Base-by-base conservation (phyloP, 306 rosid genomes). In the Morella rubra region DNA sequence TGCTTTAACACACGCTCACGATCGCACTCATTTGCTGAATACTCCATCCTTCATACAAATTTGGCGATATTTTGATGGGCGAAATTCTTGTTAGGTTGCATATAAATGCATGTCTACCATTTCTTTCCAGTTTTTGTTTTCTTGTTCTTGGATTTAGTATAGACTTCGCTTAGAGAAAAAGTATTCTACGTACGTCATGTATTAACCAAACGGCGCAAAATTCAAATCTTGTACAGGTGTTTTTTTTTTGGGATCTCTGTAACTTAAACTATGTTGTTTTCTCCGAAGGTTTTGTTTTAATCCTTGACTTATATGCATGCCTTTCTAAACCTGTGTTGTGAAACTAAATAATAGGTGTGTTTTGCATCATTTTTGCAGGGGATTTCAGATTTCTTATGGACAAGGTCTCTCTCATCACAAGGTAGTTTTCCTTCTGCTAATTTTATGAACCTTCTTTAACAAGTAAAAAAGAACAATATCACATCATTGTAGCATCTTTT, bases 341-440 rank as follows among this genome's bases (percentile, higher is more conserved):
- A 10, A 40, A 65, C 42, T 18, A 41, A 65, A 4, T 16, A 20
- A 37, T 68, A 18, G 20, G 60, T 3, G 15, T 8, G 41, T 24
- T 20, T 42, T 14, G 16, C 62, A 27, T 68, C 55, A 27, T 37
- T 45, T 87, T 75, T 72, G 71, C 83, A 84, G 90, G 90, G 88
- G 44, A 81, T 94, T n/a, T n/a, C n/a, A n/a, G n/a, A n/a, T n/a
- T 75, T 85, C 89, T 77, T 80, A 77, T 75, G 85, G 72, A 14
- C 10, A 49, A 6, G 85, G 61, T 56, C 88, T 81, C 83, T 76
- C 86, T 2, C 73, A 84, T 60, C 77, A 64, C 22, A 86, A 86
- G 92, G 90, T 84, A 73, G 49, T 44, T 45, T 60, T 44, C 56
- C 40, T 64, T 77, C 13, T 40, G 12, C 40, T 49, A 10, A 3